Evolutionary conservation across 2,329 filamentous ascomycete genomes (phyloP).

Genomic region (Pseudocercospora vitis): DNA sequence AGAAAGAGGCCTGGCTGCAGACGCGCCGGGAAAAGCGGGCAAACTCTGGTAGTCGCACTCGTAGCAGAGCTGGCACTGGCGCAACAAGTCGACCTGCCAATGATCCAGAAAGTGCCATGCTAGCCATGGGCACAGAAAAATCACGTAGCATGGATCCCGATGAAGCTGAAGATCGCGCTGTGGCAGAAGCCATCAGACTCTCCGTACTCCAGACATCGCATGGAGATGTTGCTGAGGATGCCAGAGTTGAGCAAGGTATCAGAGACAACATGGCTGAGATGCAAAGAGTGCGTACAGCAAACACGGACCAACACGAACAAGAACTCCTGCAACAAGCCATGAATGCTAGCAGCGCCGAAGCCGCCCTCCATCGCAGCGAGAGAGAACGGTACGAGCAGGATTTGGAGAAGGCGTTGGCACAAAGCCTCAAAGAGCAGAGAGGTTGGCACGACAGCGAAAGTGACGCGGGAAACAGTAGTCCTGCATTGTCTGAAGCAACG

Average conservation of each 20-base stretch:
- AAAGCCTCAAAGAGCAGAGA: slow-evolving; percentile 47
- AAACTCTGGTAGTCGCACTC: slow-evolving; percentile 9
- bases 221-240: slow-evolving; percentile 69
- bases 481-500: slow-evolving; percentile 19
- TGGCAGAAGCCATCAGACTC: slow-evolving; percentile 69
- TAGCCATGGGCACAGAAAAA: slow-evolving; percentile 20
- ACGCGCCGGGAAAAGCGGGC: slow-evolving; percentile 19
- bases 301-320: slow-evolving; percentile 45
- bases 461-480: slow-evolving; percentile 26
- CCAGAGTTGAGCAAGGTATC: slow-evolving; percentile 70
- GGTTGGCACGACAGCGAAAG: slow-evolving; percentile 27
- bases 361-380: slow-evolving; percentile 27
- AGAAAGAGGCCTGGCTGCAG: slow-evolving; percentile 29
- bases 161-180: slow-evolving; percentile 56
- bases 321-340: slow-evolving; percentile 51
- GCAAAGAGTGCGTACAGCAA: slow-evolving; percentile 38
- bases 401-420: slow-evolving; percentile 47
- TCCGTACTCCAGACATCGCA: slow-evolving; percentile 70
- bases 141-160: slow-evolving; percentile 21
- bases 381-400: slow-evolving; percentile 43
- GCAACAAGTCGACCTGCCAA: slow-evolving; percentile 12
- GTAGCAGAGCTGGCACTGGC: slow-evolving; percentile 10
- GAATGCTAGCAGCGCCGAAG: slow-evolving; percentile 49
- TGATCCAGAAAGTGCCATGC: slow-evolving; percentile 19
- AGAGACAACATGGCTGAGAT: slow-evolving; percentile 67